Evolutionary conservation across 164 flowering plant genomes (phyloP), one percentile per base, ranked within the genome.

Genomic region (Buxus sempervirens): DNA sequence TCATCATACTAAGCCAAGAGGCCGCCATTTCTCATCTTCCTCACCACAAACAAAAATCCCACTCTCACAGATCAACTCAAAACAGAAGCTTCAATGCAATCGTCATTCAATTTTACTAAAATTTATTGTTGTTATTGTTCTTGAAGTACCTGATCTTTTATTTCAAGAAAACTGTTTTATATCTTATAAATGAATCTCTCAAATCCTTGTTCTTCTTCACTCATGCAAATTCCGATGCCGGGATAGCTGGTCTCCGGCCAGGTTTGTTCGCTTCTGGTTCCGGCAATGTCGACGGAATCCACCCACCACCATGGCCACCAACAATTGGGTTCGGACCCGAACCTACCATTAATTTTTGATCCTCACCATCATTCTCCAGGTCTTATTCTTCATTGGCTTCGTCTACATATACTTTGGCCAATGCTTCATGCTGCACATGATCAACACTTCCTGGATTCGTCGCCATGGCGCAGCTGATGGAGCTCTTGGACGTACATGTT

Each of bases 321-420:
- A n/a, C n/a, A n/a, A n/a, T n/a, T n/a, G 8, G 21, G 5, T 12
- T 16, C 77, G 1, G 67, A 68, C 51, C 8, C 63, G 2, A 56
- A 83, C 19, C 80, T 85, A 0, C 72, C 86, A 0, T 15, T 77
- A 13, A 60, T 60, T 16, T 76, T 23, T 90, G 0, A 48, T 88
- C 51, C 59, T 93, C 15, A 77, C 88, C 9, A 38, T 85, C 49
- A 10, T 83, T 28, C 79, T 90, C 57, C 79, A 90, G 12, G 32
- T 83, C 13, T 81, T 83, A 69, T 82, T 88, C 84, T 78, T 89
- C 63, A 1, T 84, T 0, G 88, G 89, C 1, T 84, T 90, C 64
- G 82, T 88, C 76, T 76, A 83, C 1, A 55, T 93, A 16, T 90
- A 80, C 69, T 79, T 93, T 60, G 86, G 85, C 60, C 77, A 85